These are phyloP conservation scores for Neurospora discreta DNA, from an alignment of 495 filamentous ascomycete species.

Conservation along the genomic window DNA sequence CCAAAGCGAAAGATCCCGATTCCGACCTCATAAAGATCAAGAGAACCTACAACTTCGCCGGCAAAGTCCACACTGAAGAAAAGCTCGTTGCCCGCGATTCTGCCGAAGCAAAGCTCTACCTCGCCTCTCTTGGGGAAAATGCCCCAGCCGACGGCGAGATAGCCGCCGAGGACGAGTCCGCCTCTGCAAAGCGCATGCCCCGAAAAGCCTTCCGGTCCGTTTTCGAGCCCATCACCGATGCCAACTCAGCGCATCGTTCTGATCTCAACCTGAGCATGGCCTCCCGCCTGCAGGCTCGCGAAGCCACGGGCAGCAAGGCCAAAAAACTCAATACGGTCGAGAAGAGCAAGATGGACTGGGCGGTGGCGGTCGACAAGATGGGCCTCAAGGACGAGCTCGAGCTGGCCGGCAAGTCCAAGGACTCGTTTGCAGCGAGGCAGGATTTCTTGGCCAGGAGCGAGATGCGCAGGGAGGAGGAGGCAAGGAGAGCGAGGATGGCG, in stretches of 20 bases:
- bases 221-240: conserved; percentile 61
- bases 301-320: conserved; percentile 38
- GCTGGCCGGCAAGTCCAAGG: conserved; percentile 71
- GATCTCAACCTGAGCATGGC: conserved; percentile 41
- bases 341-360: conserved; percentile 93
- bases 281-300: conserved; percentile 26
- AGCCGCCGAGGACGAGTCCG: conserved; percentile 18
- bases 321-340: conserved; percentile 93
- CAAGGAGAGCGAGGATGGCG: conserved; percentile 46
- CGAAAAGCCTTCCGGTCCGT: conserved; percentile 60
- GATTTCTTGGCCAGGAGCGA: conserved; percentile 83
- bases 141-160: neutral
- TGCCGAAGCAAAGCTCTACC: conserved; percentile 68
- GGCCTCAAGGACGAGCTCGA: conserved; percentile 88
- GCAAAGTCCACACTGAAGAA: conserved; percentile 70
- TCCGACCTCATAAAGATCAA: conserved; percentile 65
- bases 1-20: conserved; percentile 1
- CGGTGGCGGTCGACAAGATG: conserved; percentile 80
- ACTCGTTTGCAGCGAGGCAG: conserved; percentile 70
- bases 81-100: conserved; percentile 69
- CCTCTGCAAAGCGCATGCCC: conserved; percentile 43
- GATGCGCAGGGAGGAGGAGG: conserved; percentile 64
- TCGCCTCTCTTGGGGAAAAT: conserved; percentile 42
- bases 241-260: conserved; percentile 29
- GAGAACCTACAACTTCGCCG: conserved; percentile 84